A percentile compares a stretch with the other conserved stretches of the same genome.
Evolutionary conservation across 306 rosid genomes (phyloP).

Genomic region (Cucumis sativus): Cucumber_9930_V3 NC_026655.2:24182001-24182500

Average conservation of each 20-base stretch:
- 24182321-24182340: background rate
- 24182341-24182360: background rate
- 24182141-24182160: background rate
- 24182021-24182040: conserved; percentile 80
- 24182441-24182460: background rate
- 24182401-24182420: background rate
- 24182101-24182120: conserved; percentile 91
- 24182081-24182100: conserved; percentile 86
- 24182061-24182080: conserved; percentile 92
- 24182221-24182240: conserved; percentile 38
- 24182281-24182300: background rate
- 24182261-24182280: conserved; percentile 40
- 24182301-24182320: background rate
- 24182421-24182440: background rate
- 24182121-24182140: conserved; percentile 56
- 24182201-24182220: background rate
- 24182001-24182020: background rate
- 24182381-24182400: background rate
- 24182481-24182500: background rate
- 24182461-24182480: background rate
- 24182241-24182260: conserved; percentile 60
- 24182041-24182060: conserved; percentile 83
- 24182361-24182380: background rate
- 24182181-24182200: background rate
- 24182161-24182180: background rate